Percentiles rank a stretch among this genome's conserved stretches.
Evolutionary conservation across 192 early-diverging fungal genomes (phyloP).

Genomic region (Diversispora epigaea): DNA sequence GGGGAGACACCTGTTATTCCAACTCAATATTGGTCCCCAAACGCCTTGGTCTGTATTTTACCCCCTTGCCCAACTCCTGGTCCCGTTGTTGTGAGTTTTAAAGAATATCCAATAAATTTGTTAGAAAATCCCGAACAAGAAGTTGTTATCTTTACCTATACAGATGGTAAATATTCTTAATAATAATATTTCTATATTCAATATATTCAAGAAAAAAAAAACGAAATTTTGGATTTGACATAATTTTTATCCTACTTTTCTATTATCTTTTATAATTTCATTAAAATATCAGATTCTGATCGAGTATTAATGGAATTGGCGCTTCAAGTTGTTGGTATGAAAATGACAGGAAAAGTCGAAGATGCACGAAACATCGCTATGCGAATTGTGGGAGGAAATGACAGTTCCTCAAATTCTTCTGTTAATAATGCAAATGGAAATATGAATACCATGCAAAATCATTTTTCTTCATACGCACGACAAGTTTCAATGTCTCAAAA

Average conservation of each 20-base stretch:
- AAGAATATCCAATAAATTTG: slow-evolving; percentile 49
- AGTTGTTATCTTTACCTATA: slow-evolving; percentile 45
- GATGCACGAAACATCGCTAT: slow-evolving; percentile 74
- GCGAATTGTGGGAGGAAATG: slow-evolving; percentile 56
- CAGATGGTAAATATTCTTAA: slow-evolving; percentile 31
- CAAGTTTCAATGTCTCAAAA: slow-evolving; percentile 37
- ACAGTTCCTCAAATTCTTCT: slow-evolving; percentile 31
- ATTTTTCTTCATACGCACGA: slow-evolving; percentile 25
- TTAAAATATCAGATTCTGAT: slow-evolving; percentile 69
- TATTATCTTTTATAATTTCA: slow-evolving; percentile 40
- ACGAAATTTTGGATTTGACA: background rate
- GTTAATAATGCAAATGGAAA: slow-evolving; percentile 33
- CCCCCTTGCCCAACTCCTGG: slow-evolving; percentile 77
- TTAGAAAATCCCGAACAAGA: slow-evolving; percentile 39
- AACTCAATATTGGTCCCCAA: slow-evolving; percentile 77
- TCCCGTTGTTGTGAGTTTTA: slow-evolving; percentile 63
- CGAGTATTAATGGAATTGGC: slow-evolving; percentile 88
- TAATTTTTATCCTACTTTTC: slow-evolving; percentile 20
- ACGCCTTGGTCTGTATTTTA: slow-evolving; percentile 78
- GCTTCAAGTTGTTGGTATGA: slow-evolving; percentile 82
- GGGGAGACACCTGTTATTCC: slow-evolving; percentile 70
- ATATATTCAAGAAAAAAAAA: too few species aligned
- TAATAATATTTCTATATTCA: too few species aligned
- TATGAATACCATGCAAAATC: slow-evolving; percentile 38
- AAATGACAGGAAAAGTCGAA: slow-evolving; percentile 77